Percentiles rank a stretch among this genome's conserved stretches.
phyloP scores from a whole-genome alignment of 108 stramenopile species.

The Stephanodiscus triporus region DNA sequence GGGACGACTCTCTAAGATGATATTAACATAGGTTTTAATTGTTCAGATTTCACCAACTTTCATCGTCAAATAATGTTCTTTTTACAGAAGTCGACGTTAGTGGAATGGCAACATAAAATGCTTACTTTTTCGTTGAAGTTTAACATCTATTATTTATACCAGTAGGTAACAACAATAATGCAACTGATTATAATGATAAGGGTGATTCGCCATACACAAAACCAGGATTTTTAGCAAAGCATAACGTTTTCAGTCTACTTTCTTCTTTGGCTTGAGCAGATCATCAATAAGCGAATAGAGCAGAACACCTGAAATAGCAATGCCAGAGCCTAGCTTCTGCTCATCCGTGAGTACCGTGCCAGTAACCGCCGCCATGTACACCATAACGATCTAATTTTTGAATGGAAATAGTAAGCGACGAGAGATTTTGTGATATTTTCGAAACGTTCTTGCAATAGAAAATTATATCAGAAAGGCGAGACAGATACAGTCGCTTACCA shows the following conservation, averaged over 20 bases:
- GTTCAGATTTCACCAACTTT: neutral
- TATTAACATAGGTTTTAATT: neutral
- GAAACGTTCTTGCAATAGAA: too few relatives aligned
- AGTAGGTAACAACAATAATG: too few relatives aligned
- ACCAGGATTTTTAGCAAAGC: too few relatives aligned
- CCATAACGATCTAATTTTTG: slow-evolving; percentile 43
- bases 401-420: neutral
- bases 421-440: neutral
- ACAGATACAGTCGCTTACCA: slow-evolving; percentile 13
- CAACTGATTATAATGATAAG: neutral
- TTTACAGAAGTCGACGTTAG: too few relatives aligned
- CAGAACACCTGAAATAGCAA: slow-evolving; percentile 58
- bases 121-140: too few relatives aligned
- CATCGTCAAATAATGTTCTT: neutral
- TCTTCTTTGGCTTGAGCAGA: slow-evolving; percentile 51
- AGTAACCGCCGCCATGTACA: slow-evolving; percentile 63
- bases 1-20: neutral
- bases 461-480: neutral
- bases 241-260: too few relatives aligned
- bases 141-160: too few relatives aligned
- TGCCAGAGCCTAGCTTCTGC: slow-evolving; percentile 55
- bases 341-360: slow-evolving; percentile 58
- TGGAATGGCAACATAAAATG: too few relatives aligned
- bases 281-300: slow-evolving; percentile 62
- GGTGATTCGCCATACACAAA: too few relatives aligned